Conservation (phyloP, 169 alveolate species). For the Plasmodium malariae region DNA sequence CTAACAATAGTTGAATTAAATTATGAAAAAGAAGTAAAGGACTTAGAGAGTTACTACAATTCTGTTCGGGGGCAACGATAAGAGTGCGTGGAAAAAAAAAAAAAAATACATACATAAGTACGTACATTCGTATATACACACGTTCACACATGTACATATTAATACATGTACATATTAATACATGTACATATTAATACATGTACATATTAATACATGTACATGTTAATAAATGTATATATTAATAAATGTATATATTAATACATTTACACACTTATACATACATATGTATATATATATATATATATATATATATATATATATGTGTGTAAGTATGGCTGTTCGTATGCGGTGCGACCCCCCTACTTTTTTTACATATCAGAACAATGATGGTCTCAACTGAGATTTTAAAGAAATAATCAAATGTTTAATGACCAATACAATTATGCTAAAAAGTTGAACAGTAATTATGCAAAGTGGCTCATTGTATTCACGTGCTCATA, state of each 20-base stretch:
- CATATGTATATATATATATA: not conserved
- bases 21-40: slow-evolving; percentile 20
- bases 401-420: no score
- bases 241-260: not conserved
- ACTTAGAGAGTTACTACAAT: slow-evolving; percentile 31
- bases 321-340: no score
- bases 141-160: not conserved
- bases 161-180: not conserved
- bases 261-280: not conserved
- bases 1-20: not conserved
- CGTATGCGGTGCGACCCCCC: no score
- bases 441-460: no score
- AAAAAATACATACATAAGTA: not conserved
- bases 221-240: no score
- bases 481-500: no score
- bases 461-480: no score
- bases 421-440: no score
- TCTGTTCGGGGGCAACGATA: slow-evolving; percentile 3
- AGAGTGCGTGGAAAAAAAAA: not conserved
- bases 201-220: not conserved
- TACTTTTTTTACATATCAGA: no score
- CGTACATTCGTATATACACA: not conserved
- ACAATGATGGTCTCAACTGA: no score
- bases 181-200: not conserved
- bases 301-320: not conserved